Evolutionary conservation across 805 yeast genomes (phyloP).

Genomic region (Barnettozyma pratensis): DNA sequence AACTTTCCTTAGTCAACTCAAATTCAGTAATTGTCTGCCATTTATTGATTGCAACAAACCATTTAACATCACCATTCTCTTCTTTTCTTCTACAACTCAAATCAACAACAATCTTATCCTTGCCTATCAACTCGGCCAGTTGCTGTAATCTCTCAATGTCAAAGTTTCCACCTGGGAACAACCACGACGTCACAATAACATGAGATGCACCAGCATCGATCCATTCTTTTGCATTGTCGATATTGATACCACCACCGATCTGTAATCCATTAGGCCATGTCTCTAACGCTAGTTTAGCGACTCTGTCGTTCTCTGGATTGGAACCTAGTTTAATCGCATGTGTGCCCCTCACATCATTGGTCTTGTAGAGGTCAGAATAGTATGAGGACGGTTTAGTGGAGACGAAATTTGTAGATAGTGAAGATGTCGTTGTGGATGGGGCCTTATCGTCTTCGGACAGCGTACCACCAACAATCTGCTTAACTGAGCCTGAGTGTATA

Average conservation of each 20-base stretch:
- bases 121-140: conserved; percentile 56
- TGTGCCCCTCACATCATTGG: conserved; percentile 60
- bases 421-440: conserved; percentile 26
- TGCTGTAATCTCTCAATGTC: conserved; percentile 44
- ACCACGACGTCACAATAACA: conserved; percentile 88
- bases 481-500: conserved; percentile 90
- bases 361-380: conserved; percentile 66
- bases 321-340: conserved; percentile 92
- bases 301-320: conserved; percentile 66
- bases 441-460: conserved; percentile 49
- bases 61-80: conserved; percentile 27
- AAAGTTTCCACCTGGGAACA: conserved; percentile 63
- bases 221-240: conserved; percentile 73
- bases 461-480: conserved; percentile 96
- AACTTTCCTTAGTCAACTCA: conserved; percentile 47
- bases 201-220: conserved; percentile 73
- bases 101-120: conserved; percentile 71
- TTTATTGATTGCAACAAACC: conserved; percentile 97
- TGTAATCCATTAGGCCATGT: conserved; percentile 76
- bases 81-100: conserved; percentile 68
- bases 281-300: conserved; percentile 70
- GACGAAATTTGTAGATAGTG: conserved; percentile 68
- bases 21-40: conserved; percentile 89
- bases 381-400: conserved; percentile 67
- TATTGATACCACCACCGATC: conserved; percentile 90